Conservation (phyloP, 257 asterid species). For the Solanum pimpinellifolium region DNA sequence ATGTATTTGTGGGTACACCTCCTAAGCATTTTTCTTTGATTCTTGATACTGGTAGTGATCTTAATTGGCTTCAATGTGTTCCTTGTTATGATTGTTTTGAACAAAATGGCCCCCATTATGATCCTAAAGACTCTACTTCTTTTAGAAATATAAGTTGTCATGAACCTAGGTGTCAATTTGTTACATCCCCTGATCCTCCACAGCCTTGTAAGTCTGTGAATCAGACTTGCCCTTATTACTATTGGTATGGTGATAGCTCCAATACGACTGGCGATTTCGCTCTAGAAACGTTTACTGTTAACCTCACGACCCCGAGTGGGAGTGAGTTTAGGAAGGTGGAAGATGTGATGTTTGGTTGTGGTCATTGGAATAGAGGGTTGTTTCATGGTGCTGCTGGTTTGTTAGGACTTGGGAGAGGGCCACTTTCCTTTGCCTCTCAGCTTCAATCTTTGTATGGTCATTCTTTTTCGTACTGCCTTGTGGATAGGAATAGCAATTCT, state of each 20-base stretch:
- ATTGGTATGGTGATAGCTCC: constrained; percentile 94
- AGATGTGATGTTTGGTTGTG: constrained; percentile 89
- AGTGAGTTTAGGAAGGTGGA: constrained; percentile 44
- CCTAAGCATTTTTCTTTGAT: constrained; percentile 72
- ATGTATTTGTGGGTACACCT: constrained; percentile 82
- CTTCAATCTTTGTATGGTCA: constrained; percentile 57
- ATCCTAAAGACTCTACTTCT: constrained; percentile 46
- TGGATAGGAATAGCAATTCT: constrained; percentile 64
- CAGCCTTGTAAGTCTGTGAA: constrained; percentile 27
- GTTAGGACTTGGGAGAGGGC: constrained; percentile 77
- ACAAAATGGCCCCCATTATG: constrained; percentile 61
- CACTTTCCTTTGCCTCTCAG: constrained; percentile 73
- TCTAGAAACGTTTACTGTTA: constrained; percentile 69
- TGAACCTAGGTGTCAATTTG: constrained; percentile 63
- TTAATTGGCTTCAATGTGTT: constrained; percentile 85
- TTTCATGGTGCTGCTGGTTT: constrained; percentile 95
- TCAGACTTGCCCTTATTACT: constrained; percentile 72
- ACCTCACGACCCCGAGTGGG: constrained; percentile 44
- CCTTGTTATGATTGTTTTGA: constrained; percentile 89
- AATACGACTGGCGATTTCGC: constrained; percentile 89
- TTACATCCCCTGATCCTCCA: constrained; percentile 71
- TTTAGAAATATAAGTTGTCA: constrained; percentile 46
- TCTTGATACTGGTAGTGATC: constrained; percentile 92
- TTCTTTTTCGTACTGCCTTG: constrained; percentile 82
- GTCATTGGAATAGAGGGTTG: constrained; percentile 90